Evolutionary conservation across 2,329 filamentous ascomycete genomes (phyloP).

Genomic region (Fusarium dimerum): DNA sequence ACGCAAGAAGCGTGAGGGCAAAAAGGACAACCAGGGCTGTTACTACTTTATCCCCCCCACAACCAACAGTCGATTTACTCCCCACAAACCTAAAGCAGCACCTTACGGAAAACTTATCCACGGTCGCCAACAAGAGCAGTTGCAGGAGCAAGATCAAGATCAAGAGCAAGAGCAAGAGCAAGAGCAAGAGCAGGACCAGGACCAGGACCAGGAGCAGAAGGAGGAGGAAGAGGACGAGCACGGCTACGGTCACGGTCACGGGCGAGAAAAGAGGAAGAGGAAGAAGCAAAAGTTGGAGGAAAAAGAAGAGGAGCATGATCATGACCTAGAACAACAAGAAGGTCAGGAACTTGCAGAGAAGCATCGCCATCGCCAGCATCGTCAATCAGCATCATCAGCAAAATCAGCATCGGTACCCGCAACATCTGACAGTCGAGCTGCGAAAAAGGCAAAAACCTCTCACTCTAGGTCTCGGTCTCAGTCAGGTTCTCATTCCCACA

Average conservation of each 20-base stretch:
- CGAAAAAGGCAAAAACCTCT: constrained; percentile 40
- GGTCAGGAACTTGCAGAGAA: background rate
- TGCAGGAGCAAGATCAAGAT: constrained; percentile 12
- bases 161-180: background rate
- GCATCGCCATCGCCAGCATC: background rate
- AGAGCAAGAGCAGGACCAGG: no score
- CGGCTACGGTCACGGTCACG: background rate
- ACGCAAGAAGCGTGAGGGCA: constrained; percentile 58
- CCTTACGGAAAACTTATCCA: constrained; percentile 49
- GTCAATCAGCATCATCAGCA: constrained; percentile 3
- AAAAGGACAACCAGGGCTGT: constrained; percentile 51
- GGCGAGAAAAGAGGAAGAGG: constrained; percentile 11
- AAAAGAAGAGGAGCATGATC: constrained; percentile 9
- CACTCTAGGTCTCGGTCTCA: constrained; percentile 26
- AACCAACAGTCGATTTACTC: constrained; percentile 43
- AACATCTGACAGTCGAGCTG: constrained; percentile 29
- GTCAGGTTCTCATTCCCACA: constrained; percentile 6
- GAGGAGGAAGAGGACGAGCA: background rate
- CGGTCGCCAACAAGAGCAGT: constrained; percentile 34
- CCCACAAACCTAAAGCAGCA: constrained; percentile 48
- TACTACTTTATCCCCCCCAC: constrained; percentile 55
- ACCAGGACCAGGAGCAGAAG: background rate
- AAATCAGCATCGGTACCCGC: background rate
- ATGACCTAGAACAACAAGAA: constrained; percentile 9
- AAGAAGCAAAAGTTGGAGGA: constrained; percentile 6